These are phyloP conservation scores for Gnomoniopsis sp. DNA, from an alignment of 2,329 filamentous ascomycete genomes.

Conservation along the genomic window DNA sequence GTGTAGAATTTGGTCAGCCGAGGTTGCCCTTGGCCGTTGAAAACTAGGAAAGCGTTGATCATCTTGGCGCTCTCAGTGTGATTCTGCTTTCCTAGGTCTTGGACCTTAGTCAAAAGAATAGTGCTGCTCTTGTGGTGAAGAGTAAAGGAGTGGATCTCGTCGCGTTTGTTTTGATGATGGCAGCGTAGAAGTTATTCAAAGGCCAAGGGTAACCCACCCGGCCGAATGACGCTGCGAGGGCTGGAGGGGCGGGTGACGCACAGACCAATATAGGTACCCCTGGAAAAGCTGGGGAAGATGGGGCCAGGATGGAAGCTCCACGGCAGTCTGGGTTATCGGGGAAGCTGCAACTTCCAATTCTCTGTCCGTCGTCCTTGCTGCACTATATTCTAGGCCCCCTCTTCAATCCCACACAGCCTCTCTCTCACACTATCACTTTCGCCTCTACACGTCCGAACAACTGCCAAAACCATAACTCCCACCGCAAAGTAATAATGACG, in stretches of 20 bases:
- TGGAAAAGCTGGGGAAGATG: constrained; percentile 19
- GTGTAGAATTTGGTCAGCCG: constrained; percentile 98
- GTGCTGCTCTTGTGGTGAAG: too few relatives aligned
- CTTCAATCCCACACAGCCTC: neutral
- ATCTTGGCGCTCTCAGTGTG: too few relatives aligned
- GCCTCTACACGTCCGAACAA: too few relatives aligned
- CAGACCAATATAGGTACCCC: constrained; percentile 3
- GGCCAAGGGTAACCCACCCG: too few relatives aligned
- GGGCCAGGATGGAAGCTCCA: constrained; percentile 17
- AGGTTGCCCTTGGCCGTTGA: constrained; percentile 97
- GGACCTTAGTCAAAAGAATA: too few relatives aligned
- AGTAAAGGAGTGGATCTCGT: neutral
- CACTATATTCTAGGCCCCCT: neutral
- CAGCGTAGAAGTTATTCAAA: too few relatives aligned
- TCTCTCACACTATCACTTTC: neutral
- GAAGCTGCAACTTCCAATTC: neutral
- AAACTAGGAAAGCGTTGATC: constrained; percentile 98
- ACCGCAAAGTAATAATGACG: constrained; percentile 5
- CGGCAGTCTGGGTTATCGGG: neutral
- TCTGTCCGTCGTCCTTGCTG: neutral
- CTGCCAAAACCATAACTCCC: neutral
- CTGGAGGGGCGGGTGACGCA: neutral
- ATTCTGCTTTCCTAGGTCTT: too few relatives aligned
- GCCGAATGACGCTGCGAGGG: neutral
- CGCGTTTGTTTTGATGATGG: too few relatives aligned